Conservation (phyloP, 768 basidiomycete genomes). For the Cystobasidium tubakii region DNA sequence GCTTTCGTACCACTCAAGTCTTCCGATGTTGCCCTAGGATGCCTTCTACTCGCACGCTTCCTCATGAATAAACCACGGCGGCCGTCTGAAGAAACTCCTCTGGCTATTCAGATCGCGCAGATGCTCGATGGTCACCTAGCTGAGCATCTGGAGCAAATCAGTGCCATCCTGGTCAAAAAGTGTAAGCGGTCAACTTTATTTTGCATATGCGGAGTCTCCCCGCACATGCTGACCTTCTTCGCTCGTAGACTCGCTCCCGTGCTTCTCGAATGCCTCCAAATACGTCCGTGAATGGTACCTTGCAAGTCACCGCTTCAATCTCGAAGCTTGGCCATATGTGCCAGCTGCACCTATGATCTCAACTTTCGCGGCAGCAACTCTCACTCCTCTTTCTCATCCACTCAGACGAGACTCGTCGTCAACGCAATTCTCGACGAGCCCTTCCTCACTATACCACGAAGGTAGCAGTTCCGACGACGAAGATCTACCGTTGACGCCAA, state of each 20-base stretch:
- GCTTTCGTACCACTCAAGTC: conserved; percentile 83
- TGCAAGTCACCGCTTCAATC: conserved; percentile 61
- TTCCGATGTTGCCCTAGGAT: conserved; percentile 77
- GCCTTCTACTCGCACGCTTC: conserved; percentile 79
- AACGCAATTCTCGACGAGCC: conserved; percentile 11
- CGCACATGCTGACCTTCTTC: neutral
- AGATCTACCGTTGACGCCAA: conserved; percentile 23
- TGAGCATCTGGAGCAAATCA: conserved; percentile 80
- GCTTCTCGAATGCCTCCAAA: conserved; percentile 92
- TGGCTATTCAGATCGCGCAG: conserved; percentile 75
- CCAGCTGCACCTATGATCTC: neutral
- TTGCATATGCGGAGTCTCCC: neutral
- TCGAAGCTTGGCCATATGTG: neutral
- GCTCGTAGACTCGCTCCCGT: conserved; percentile 69
- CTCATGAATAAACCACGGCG: conserved; percentile 55
- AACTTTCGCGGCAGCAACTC: conserved; percentile 4
- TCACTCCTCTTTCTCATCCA: conserved; percentile 16
- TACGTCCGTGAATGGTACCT: conserved; percentile 91
- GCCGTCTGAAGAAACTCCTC: conserved; percentile 69
- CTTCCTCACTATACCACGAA: conserved; percentile 16
- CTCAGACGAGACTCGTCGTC: conserved; percentile 26
- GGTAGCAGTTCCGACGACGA: conserved; percentile 31
- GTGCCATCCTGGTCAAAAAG: conserved; percentile 91
- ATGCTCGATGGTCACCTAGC: conserved; percentile 78
- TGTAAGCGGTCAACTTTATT: conserved; percentile 47